phyloP scores from a whole-genome alignment of 2,329 filamentous ascomycete genomes.

The Trichoderma sp. region DNA sequence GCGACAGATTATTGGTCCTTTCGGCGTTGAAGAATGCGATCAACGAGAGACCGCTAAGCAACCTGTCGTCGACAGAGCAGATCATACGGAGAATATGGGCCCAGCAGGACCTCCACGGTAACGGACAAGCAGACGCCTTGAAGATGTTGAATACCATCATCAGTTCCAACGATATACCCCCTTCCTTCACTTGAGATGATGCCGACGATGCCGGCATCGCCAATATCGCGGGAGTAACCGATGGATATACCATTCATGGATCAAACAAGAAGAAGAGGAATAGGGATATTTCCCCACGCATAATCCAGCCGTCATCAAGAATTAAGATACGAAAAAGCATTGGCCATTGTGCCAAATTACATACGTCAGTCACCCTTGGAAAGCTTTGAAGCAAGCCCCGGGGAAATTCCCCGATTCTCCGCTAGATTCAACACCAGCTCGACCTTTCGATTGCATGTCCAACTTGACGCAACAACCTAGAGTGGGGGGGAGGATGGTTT shows the following conservation, averaged over 20 bases:
- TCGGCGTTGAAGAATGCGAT: slow-evolving; percentile 1
- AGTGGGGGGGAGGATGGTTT: background rate
- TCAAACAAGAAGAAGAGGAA: background rate
- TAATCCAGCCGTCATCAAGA: background rate
- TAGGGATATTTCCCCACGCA: background rate
- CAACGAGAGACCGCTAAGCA: slow-evolving; percentile 12
- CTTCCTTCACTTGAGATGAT: slow-evolving; percentile 12
- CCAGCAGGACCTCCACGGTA: slow-evolving; percentile 11
- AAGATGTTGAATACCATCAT: slow-evolving; percentile 16
- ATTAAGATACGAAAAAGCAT: background rate
- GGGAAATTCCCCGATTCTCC: slow-evolving; percentile 5
- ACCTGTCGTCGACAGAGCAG: slow-evolving; percentile 3
- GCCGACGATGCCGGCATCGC: background rate
- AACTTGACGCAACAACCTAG: background rate
- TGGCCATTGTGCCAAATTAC: background rate
- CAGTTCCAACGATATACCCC: slow-evolving; percentile 7
- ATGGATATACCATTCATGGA: background rate
- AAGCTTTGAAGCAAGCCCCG: background rate
- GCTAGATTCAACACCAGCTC: background rate
- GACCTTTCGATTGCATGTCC: background rate
- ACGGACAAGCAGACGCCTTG: slow-evolving; percentile 6
- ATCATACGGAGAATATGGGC: slow-evolving; percentile 19
- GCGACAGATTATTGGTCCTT: slow-evolving; percentile 3
- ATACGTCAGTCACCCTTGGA: background rate
- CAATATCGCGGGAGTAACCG: background rate